Evolutionary conservation across 495 filamentous ascomycete species (phyloP).

Genomic region (Trichoderma reesei): DNA sequence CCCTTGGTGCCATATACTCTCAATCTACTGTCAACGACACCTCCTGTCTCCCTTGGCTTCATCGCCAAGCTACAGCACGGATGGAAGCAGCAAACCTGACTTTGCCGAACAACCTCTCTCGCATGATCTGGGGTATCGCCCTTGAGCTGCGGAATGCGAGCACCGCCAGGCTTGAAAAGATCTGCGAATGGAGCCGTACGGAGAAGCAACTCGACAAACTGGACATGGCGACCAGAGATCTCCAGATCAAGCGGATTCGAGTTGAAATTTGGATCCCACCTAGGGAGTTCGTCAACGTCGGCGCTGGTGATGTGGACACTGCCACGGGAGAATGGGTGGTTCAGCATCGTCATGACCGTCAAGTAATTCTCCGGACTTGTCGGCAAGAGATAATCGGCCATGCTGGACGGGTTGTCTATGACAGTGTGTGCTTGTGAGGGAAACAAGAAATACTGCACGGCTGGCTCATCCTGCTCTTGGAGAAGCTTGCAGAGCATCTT

Average conservation of each 20-base stretch:
- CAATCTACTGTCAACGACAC: slow-evolving; percentile 35
- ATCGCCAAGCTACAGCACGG: not conserved
- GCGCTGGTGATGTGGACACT: slow-evolving; percentile 43
- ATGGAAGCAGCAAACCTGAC: not conserved
- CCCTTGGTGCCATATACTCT: slow-evolving; percentile 36
- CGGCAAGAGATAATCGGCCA: slow-evolving; percentile 27
- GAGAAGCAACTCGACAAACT: not conserved
- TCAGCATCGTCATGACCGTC: slow-evolving; percentile 30
- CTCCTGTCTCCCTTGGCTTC: slow-evolving; percentile 14
- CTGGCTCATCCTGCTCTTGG: slow-evolving; percentile 19
- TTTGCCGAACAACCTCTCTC: not conserved
- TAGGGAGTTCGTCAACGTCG: slow-evolving; percentile 26
- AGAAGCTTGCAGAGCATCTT: slow-evolving; percentile 25
- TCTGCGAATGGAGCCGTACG: not conserved
- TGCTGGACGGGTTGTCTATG: slow-evolving; percentile 21
- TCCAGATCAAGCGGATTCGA: slow-evolving; percentile 42
- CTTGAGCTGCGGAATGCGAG: slow-evolving; percentile 12
- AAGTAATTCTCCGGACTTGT: slow-evolving; percentile 29
- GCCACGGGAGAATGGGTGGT: slow-evolving; percentile 48
- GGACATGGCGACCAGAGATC: slow-evolving; percentile 29
- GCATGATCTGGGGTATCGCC: not conserved
- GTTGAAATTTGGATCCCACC: slow-evolving; percentile 47
- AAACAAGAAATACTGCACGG: slow-evolving; percentile 32
- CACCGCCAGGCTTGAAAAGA: not conserved
- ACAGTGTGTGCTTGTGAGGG: slow-evolving; percentile 25